Evolutionary conservation across 2,329 filamentous ascomycete genomes (phyloP), one percentile per base, ranked within the genome.

Genomic region (Clarireedia homoeocarpa): DNA sequence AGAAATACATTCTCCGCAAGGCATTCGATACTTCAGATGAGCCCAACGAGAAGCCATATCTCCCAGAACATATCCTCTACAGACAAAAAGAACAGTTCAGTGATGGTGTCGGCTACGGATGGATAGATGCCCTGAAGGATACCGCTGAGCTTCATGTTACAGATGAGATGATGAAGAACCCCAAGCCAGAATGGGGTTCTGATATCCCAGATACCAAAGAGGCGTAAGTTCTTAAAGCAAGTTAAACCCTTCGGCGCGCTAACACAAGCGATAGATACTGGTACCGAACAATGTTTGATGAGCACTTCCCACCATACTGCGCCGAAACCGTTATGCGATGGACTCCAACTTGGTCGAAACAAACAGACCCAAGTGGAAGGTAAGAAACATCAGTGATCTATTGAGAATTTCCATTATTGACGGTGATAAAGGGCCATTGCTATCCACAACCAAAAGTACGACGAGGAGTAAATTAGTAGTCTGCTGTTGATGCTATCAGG

Each of bases 81-180:
- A 83, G 95, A 71, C 95, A 99, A 75, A 99, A 99, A 84, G 94
- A 99, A 78, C 94, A 99, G 76, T 99, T 99, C 79, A 95, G 88
- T 58, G 95, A 99, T 68, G 95, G 94, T 71, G 94, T 99, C 57
- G 94, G 94, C 57, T 99, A 99, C 76, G 91, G 94, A 61, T 99
- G 94, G 94, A 99, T 99, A 70, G 94, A 99, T 69, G 88, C 86
- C 6, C 83, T 99, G 67, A 97, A 96, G 81, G 94, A 97, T 74
- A 89, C 87, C 68, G 94, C 94, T 36, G 91, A 95, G 75, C 72
- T 85, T 62, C 83, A 94, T 56, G 87, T 99, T 55, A 95, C 89
- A 17, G 92, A 99, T 69, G 92, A 97, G 79, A 91, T 95, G 85
- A 90, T 97, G 88, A 91, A 91, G 80, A 92, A 95, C 82, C 92